These are phyloP conservation scores for Pythium rishiriense DNA, from an alignment of 352 stramenopile species.

Conservation along the genomic window DNA sequence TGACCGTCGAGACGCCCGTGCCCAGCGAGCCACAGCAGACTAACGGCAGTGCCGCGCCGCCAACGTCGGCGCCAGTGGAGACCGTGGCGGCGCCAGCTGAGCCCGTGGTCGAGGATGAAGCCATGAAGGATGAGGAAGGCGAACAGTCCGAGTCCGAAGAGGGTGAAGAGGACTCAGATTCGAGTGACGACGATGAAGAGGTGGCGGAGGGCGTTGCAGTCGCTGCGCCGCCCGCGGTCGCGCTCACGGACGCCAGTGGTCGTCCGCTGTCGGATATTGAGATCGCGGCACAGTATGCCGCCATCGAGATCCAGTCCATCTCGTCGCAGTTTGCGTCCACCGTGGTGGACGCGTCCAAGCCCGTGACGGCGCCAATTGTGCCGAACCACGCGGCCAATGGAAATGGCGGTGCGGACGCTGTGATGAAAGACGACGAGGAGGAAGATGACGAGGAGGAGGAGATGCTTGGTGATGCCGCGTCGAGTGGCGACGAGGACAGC, in stretches of 20 bases:
- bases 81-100: neutral
- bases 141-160: constrained; percentile 2
- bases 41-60: neutral
- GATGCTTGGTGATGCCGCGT: neutral
- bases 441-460: constrained; percentile 2
- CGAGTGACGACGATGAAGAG: constrained; percentile 14
- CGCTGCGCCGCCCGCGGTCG: neutral
- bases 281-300: constrained; percentile 36
- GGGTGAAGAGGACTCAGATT: constrained; percentile 12
- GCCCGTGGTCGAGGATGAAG: constrained; percentile 2
- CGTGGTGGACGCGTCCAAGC: constrained; percentile 28
- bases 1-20: constrained; percentile 3
- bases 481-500: constrained; percentile 24
- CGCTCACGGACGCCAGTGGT: constrained; percentile 14
- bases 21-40: neutral
- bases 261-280: constrained; percentile 32
- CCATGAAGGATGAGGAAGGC: constrained; percentile 9
- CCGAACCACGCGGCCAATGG: neutral
- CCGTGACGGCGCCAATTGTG: constrained; percentile 2
- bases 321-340: constrained; percentile 27
- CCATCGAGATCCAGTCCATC: constrained; percentile 38
- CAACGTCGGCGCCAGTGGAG: neutral
- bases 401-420: neutral
- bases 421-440: constrained; percentile 4
- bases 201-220: neutral